Evolutionary conservation across 768 basidiomycete species (phyloP).

Genomic region (Ramaria sp.): DNA sequence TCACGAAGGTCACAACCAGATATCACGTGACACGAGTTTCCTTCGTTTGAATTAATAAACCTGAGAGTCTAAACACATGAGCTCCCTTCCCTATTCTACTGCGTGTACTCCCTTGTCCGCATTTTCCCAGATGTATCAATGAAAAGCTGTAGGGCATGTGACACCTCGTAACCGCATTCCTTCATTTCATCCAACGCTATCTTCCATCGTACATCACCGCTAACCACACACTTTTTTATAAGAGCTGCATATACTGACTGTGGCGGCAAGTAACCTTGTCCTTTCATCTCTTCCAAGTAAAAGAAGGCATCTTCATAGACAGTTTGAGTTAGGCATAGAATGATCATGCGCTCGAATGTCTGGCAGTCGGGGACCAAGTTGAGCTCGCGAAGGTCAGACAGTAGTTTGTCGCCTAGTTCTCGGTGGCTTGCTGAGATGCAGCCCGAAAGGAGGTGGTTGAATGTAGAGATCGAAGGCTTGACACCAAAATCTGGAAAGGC

Average conservation of each 20-base stretch:
- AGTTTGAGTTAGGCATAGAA: slow-evolving; percentile 57
- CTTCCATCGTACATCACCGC: slow-evolving; percentile 49
- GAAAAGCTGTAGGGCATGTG: slow-evolving; percentile 20
- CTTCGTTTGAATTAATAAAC: background rate
- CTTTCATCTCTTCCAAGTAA: slow-evolving; percentile 84
- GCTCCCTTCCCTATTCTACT: background rate
- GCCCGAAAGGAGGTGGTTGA: slow-evolving; percentile 56
- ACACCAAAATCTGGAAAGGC: slow-evolving; percentile 43
- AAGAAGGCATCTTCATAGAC: slow-evolving; percentile 81
- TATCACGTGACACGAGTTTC: background rate
- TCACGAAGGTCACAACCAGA: background rate
- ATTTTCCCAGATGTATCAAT: slow-evolving; percentile 17
- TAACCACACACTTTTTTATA: slow-evolving; percentile 42
- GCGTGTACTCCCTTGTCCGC: no score
- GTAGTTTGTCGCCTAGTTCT: slow-evolving; percentile 54
- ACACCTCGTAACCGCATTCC: slow-evolving; percentile 40
- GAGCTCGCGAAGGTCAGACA: slow-evolving; percentile 53
- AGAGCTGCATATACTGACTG: slow-evolving; percentile 46
- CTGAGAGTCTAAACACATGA: no score
- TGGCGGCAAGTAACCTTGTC: slow-evolving; percentile 42
- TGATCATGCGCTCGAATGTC: slow-evolving; percentile 60
- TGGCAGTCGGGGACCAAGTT: slow-evolving; percentile 42
- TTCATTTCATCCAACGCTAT: slow-evolving; percentile 64
- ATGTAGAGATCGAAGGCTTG: slow-evolving; percentile 51
- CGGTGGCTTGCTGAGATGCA: slow-evolving; percentile 50